Conservation (phyloP, 176 grass and related monocot species). For the Eleusine indica region DNA sequence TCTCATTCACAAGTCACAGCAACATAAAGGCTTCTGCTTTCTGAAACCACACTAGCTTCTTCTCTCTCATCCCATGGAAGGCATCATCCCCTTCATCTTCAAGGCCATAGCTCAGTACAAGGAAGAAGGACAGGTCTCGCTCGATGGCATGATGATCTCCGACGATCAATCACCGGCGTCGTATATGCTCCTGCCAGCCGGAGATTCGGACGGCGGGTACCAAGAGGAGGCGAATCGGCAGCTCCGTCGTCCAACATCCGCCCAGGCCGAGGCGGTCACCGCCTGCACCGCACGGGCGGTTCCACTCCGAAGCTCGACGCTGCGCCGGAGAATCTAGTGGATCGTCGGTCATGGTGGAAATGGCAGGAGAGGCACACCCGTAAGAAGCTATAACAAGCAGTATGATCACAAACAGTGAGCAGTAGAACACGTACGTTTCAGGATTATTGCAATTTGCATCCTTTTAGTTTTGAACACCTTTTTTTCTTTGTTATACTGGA, state of each 20-base stretch:
- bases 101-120: constrained; percentile 61
- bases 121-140: constrained; percentile 36
- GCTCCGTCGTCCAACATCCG: constrained; percentile 12
- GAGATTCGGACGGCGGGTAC: constrained; percentile 37
- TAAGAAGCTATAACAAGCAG: not conserved
- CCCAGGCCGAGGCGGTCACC: not conserved
- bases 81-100: constrained; percentile 72
- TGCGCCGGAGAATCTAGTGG: constrained; percentile 17
- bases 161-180: constrained; percentile 35
- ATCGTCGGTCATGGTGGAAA: not conserved
- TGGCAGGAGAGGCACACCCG: not conserved
- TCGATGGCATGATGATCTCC: constrained; percentile 24
- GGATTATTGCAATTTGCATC: not conserved
- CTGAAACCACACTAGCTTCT: not conserved
- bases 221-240: constrained; percentile 21
- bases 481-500: not conserved
- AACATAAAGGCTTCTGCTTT: constrained; percentile 11
- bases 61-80: constrained; percentile 51
- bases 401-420: not conserved
- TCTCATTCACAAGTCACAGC: not conserved
- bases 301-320: constrained; percentile 38
- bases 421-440: constrained; percentile 1
- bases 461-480: not conserved
- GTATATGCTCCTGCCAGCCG: constrained; percentile 48
- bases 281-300: constrained; percentile 31